These are phyloP conservation scores for Hymenoscyphus fructigenus DNA, from an alignment of 2,329 filamentous ascomycete species.

Conservation along the genomic window DNA sequence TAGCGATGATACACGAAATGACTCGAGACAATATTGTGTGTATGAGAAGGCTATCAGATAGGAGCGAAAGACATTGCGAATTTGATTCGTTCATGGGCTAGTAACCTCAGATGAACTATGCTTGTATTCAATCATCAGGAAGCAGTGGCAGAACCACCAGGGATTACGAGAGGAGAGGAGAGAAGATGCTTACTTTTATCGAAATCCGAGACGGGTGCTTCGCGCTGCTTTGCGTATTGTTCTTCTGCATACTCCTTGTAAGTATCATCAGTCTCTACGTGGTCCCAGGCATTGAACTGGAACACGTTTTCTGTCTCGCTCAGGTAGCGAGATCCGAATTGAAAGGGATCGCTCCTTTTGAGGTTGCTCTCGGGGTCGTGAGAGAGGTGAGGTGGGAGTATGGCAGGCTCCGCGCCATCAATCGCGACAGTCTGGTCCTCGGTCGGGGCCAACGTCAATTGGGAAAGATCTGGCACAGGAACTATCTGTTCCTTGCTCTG, in stretches of 20 bases:
- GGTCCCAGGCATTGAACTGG: conserved; percentile 98
- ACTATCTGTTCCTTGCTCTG: conserved; percentile 8
- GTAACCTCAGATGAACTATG: conserved; percentile 69
- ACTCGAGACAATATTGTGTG: conserved; percentile 11
- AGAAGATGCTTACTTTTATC: conserved; percentile 67
- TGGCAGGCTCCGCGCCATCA: conserved; percentile 17
- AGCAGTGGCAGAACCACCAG: conserved; percentile 15
- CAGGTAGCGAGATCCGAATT: conserved; percentile 88
- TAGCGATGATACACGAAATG: conserved; percentile 37
- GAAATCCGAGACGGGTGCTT: conserved; percentile 86
- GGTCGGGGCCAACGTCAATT: conserved; percentile 19
- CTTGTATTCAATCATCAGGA: conserved; percentile 57
- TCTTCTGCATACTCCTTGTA: conserved; percentile 83
- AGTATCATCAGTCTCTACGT: conserved; percentile 86
- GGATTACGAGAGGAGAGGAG: conserved; percentile 9
- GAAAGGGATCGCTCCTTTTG: conserved; percentile 89
- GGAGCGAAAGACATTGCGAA: conserved; percentile 67
- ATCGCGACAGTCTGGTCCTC: conserved; percentile 21
- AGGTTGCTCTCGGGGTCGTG: conserved; percentile 59
- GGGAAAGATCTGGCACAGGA: conserved; percentile 20
- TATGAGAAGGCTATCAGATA: conserved; percentile 55
- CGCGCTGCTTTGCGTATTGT: conserved; percentile 82
- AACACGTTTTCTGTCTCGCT: conserved; percentile 86
- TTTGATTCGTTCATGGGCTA: conserved; percentile 58
- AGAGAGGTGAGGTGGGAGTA: conserved; percentile 33